Evolutionary conservation across 345 rosid species (phyloP).

Genomic region (Arabidopsis thaliana): TAIR10.1 NC_003074.8:4423001-4423500

Average conservation of each 20-base stretch:
- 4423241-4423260: slow-evolving; percentile 1
- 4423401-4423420: slow-evolving; percentile 41
- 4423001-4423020: neutral
- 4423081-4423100: slow-evolving; percentile 46
- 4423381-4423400: slow-evolving; percentile 33
- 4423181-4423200: slow-evolving; percentile 47
- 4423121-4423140: slow-evolving; percentile 23
- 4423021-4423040: slow-evolving; percentile 8
- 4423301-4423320: slow-evolving; percentile 11
- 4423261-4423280: neutral
- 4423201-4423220: slow-evolving; percentile 27
- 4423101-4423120: slow-evolving; percentile 15
- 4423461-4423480: slow-evolving; percentile 43
- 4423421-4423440: slow-evolving; percentile 34
- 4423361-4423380: slow-evolving; percentile 30
- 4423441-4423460: slow-evolving; percentile 31
- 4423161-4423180: slow-evolving; percentile 33
- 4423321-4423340: neutral
- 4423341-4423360: neutral
- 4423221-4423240: slow-evolving; percentile 15
- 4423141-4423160: slow-evolving; percentile 26
- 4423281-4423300: slow-evolving; percentile 7
- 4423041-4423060: slow-evolving; percentile 29
- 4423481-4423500: slow-evolving; percentile 30
- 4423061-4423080: slow-evolving; percentile 35